Conservation (phyloP, 768 basidiomycete species). For the Leccinum longicurvipes region DNA sequence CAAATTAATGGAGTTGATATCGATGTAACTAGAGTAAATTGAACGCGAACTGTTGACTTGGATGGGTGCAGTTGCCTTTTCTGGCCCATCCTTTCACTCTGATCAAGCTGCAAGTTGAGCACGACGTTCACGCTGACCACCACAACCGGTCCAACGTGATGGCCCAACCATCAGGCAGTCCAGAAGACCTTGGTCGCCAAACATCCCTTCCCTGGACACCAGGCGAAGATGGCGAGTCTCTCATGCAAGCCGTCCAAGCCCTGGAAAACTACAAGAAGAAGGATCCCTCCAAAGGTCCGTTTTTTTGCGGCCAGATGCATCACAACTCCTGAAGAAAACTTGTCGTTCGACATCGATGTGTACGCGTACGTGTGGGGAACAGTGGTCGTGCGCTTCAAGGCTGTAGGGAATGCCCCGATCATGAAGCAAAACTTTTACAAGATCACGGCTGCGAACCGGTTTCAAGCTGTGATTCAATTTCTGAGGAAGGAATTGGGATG, state of each 20-base stretch:
- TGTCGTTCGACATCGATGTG: not conserved
- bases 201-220: conserved; percentile 31
- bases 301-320: not conserved
- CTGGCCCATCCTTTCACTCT: not conserved
- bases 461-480: conserved; percentile 94
- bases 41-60: not conserved
- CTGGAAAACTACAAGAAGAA: conserved; percentile 87
- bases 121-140: conserved; percentile 2
- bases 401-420: conserved; percentile 95
- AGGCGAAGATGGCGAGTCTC: conserved; percentile 30
- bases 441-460: conserved; percentile 90
- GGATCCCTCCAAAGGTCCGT: conserved; percentile 70
- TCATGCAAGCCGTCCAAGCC: conserved; percentile 58
- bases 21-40: not conserved
- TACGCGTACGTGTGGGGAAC: not conserved
- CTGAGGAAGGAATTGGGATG: conserved; percentile 84
- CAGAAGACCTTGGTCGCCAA: conserved; percentile 34
- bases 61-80: conserved; percentile 8
- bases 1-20: not conserved
- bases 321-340: not conserved
- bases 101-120: not conserved
- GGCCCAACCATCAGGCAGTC: conserved; percentile 32
- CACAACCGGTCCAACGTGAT: conserved; percentile 13
- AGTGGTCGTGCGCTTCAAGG: conserved; percentile 98
- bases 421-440: conserved; percentile 99